These are phyloP conservation scores for Friedmanniomyces simplex DNA, from an alignment of 495 filamentous ascomycete species.

Conservation along the genomic window DNA sequence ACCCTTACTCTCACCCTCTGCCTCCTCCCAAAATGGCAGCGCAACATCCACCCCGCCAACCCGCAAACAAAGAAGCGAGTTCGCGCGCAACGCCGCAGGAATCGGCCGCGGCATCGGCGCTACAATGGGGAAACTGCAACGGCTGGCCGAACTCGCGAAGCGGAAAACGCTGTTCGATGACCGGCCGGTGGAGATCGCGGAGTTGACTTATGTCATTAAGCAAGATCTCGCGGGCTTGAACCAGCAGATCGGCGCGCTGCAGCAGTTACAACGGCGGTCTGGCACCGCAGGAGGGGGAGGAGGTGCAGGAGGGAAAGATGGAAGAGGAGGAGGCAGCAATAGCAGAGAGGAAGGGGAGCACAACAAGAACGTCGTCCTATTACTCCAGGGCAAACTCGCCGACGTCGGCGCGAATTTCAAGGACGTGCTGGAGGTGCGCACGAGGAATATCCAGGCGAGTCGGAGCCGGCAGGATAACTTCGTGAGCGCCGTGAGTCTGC, in stretches of 20 bases:
- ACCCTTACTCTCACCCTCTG: conserved; percentile 68
- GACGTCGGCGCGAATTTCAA: conserved; percentile 93
- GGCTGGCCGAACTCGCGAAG: conserved; percentile 85
- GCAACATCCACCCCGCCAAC: conserved; percentile 28
- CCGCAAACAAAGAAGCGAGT: conserved; percentile 54
- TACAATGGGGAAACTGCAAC: conserved; percentile 89
- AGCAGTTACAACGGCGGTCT: conserved; percentile 59
- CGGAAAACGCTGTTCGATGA: conserved; percentile 97
- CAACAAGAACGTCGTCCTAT: conserved; percentile 90
- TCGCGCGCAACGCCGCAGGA: conserved; percentile 78
- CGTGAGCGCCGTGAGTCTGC: conserved; percentile 75
- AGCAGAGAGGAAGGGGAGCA: conserved; percentile 53
- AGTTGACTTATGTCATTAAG: conserved; percentile 93
- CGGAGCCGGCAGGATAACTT: conserved; percentile 90
- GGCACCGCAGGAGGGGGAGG: conserved; percentile 38
- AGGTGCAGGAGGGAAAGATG: conserved; percentile 44
- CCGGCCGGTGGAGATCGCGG: conserved; percentile 89
- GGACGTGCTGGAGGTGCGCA: conserved; percentile 90
- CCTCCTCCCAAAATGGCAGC: conserved; percentile 63
- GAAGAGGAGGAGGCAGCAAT: not conserved
- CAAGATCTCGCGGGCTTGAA: conserved; percentile 89
- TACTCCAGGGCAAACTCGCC: conserved; percentile 89
- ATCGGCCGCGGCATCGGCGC: conserved; percentile 78
- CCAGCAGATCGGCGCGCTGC: conserved; percentile 69
- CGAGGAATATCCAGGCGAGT: conserved; percentile 96